These are phyloP conservation scores for Aspergillus hiratsukae DNA, from an alignment of 2,329 filamentous ascomycete species.

Conservation along the genomic window DNA sequence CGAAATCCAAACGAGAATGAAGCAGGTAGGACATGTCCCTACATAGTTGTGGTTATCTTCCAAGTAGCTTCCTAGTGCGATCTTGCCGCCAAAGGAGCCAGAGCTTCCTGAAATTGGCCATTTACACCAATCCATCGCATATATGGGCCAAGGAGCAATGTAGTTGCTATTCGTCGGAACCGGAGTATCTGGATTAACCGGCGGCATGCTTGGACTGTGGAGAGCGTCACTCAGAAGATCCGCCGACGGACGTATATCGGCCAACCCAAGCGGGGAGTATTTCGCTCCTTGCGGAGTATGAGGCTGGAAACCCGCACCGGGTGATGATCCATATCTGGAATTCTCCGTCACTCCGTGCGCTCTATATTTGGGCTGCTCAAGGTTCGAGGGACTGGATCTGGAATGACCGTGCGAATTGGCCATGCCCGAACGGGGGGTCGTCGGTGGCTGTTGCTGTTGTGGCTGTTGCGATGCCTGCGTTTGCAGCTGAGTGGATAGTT, in stretches of 20 bases:
- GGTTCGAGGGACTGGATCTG: conserved; percentile 71
- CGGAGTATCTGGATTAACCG: conserved; percentile 64
- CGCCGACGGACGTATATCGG: conserved; percentile 83
- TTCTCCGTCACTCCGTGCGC: conserved; percentile 60
- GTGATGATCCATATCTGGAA: conserved; percentile 57
- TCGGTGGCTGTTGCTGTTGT: conserved; percentile 38
- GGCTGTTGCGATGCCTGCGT: conserved; percentile 11
- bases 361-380: conserved; percentile 58
- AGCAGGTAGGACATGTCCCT: conserved; percentile 28
- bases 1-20: not conserved
- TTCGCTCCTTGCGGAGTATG: conserved; percentile 58
- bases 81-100: conserved; percentile 70
- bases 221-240: conserved; percentile 72
- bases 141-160: conserved; percentile 88
- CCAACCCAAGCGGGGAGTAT: conserved; percentile 84
- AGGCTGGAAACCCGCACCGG: conserved; percentile 41
- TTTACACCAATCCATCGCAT: conserved; percentile 99
- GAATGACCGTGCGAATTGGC: conserved; percentile 72
- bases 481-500: conserved; percentile 35
- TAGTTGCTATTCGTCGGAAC: conserved; percentile 81
- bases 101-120: conserved; percentile 71
- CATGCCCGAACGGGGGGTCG: conserved; percentile 59
- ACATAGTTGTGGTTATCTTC: conserved; percentile 99
- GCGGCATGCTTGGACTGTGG: conserved; percentile 53
- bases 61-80: conserved; percentile 91